phyloP scores from a whole-genome alignment of 805 yeast genomes.

The Ogataea ramenticola region DNA sequence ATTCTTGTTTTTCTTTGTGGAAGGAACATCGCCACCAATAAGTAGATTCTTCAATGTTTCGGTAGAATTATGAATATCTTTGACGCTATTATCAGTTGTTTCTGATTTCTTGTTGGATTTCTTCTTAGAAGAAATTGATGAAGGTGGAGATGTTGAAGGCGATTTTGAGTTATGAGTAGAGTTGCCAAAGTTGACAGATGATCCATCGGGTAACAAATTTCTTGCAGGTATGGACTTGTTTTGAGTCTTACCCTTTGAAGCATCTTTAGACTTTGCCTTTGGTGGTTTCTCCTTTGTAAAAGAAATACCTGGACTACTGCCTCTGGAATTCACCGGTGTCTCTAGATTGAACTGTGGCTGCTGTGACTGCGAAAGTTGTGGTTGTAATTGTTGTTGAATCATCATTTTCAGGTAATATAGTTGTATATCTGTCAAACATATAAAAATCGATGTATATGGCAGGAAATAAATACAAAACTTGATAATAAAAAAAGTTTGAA shows the following conservation, averaged over 20 bases:
- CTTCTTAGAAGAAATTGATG: background rate
- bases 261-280: slow-evolving; percentile 25
- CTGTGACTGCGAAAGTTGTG: slow-evolving; percentile 5
- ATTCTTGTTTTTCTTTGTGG: background rate
- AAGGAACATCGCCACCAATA: too few relatives aligned
- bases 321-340: background rate
- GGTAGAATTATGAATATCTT: too few relatives aligned
- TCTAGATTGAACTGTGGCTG: background rate
- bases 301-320: background rate
- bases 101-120: background rate
- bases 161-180: slow-evolving; percentile 20
- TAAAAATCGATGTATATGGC: background rate
- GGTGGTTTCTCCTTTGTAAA: slow-evolving; percentile 1
- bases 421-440: background rate
- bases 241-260: slow-evolving; percentile 10
- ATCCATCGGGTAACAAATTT: slow-evolving; percentile 19
- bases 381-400: slow-evolving; percentile 15
- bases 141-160: background rate
- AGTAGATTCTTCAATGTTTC: too few relatives aligned
- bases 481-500: too few relatives aligned
- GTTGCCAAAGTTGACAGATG: slow-evolving; percentile 21
- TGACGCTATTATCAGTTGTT: too few relatives aligned
- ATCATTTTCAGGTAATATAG: slow-evolving; percentile 7
- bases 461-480: too few relatives aligned
- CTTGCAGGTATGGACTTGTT: slow-evolving; percentile 22